Conservation (phyloP, 768 basidiomycete genomes). For the Mycena latifolia region DNA sequence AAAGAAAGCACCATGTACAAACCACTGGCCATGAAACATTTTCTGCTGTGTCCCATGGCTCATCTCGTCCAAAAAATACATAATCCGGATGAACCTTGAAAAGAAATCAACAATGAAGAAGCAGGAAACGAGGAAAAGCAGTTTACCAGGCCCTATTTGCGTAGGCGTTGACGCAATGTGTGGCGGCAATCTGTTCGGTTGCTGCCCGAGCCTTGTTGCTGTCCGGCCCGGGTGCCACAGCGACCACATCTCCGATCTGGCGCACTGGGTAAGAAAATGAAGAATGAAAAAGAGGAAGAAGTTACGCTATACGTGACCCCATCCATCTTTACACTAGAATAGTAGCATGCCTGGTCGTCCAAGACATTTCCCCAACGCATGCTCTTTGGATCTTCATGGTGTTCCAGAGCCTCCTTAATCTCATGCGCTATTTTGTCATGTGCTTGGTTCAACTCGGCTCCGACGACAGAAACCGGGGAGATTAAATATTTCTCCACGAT, state of each 20-base stretch:
- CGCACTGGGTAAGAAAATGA: not conserved
- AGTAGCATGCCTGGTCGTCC: conserved; percentile 47
- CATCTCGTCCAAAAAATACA: conserved; percentile 67
- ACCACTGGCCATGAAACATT: conserved; percentile 81
- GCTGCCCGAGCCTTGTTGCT: conserved; percentile 53
- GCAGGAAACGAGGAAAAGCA: not conserved
- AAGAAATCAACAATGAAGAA: conserved; percentile 4
- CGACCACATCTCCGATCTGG: conserved; percentile 31
- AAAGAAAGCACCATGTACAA: conserved; percentile 61
- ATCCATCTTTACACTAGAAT: conserved; percentile 65
- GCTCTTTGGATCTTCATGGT: conserved; percentile 49
- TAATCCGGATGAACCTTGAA: conserved; percentile 77
- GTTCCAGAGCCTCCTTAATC: conserved; percentile 43
- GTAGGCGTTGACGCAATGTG: conserved; percentile 65
- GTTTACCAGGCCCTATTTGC: conserved; percentile 73
- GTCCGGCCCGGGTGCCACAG: conserved; percentile 62
- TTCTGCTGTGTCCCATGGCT: conserved; percentile 46
- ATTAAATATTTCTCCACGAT: conserved; percentile 62
- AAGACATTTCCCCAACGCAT: conserved; percentile 45
- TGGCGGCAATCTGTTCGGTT: conserved; percentile 52
- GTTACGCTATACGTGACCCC: conserved; percentile 67
- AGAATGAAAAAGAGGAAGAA: not conserved
- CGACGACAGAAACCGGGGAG: conserved; percentile 56
- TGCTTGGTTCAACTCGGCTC: conserved; percentile 46
- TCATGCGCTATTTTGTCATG: conserved; percentile 42